phyloP scores from a whole-genome alignment of 331 rosid species.

The Acacia concinna region DNA sequence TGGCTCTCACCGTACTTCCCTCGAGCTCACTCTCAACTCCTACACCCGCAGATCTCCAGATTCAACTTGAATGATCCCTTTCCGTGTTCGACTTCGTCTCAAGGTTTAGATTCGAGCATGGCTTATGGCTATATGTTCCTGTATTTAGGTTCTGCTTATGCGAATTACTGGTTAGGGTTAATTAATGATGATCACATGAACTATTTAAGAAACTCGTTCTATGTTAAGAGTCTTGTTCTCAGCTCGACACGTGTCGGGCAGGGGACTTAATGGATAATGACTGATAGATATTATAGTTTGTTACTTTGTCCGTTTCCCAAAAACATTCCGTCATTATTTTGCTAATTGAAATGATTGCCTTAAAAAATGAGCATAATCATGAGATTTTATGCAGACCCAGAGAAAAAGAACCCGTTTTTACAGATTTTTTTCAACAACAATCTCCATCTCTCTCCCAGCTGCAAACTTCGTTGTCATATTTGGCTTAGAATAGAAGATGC shows the following conservation, averaged over 20 bases:
- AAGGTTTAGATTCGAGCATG: conserved; percentile 16
- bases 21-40: conserved; percentile 93
- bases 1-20: conserved; percentile 62
- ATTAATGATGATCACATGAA: conserved; percentile 25
- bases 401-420: background rate
- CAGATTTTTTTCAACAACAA: background rate
- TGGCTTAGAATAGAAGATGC: conserved; percentile 8
- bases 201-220: conserved; percentile 17
- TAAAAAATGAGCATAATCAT: conserved; percentile 15
- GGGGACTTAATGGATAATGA: conserved; percentile 41
- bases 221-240: conserved; percentile 31
- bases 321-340: conserved; percentile 47
- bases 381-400: background rate
- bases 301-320: conserved; percentile 32
- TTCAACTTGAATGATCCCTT: conserved; percentile 34
- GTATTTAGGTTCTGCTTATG: conserved; percentile 22
- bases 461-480: background rate
- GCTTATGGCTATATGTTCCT: conserved; percentile 16
- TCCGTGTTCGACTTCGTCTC: conserved; percentile 38
- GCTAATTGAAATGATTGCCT: conserved; percentile 46
- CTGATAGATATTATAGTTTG: conserved; percentile 34
- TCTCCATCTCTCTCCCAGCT: background rate
- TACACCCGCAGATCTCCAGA: conserved; percentile 63
- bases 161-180: conserved; percentile 7
- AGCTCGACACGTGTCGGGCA: conserved; percentile 45